Base-by-base conservation (phyloP, 306 rosid genomes). In the Heteromeles arbutifolia region DNA sequence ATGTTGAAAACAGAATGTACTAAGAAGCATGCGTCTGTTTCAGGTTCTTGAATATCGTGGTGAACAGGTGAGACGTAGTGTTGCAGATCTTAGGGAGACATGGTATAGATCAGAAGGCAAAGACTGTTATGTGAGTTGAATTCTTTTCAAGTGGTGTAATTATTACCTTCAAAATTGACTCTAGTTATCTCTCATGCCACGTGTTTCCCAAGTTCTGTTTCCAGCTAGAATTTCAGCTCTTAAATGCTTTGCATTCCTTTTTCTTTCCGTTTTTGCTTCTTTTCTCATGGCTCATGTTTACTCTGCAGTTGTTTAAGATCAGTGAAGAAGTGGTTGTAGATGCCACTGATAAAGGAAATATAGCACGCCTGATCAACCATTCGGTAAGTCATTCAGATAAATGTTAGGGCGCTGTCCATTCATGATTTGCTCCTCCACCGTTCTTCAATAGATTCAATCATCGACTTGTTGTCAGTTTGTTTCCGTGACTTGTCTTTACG, bases 21-120 rank as follows among this genome's bases (percentile, higher is more conserved):
- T 81, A 67, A 72, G 37, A 77, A 77, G 45, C 59, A 31, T 72
- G 61, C 74, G 25, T 61, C 67, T 78, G 48, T 86, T 34, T 25
- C 84, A 96, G 99, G 99, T 96, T 83, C 98, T 96, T 82, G 99
- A 96, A 85, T 96, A 96, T 78, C 99, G 98, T 19, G 99, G 99
- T 8, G 99, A 96, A 82, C 99, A 96, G 85, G 98, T 96, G 77
- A 82, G 99, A 80, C 82, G 99, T 58, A 88, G 96, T 67, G 57
- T 96, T 45, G 99, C 98, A 22, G 99, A 96, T 84, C 80, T 96
- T 83, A 92, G 99, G 80, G 99, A 96, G 81, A 86, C 90, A 4
- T 96, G 86, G 61, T 96, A 96, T 83, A 92, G 87, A 84, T 65
- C 24, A 53, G 90, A 88, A 82, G 92, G 97, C 85, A 92, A 96